phyloP scores from a whole-genome alignment of 2,329 filamentous ascomycete species.

The Lasiodiplodia theobromae region DNA sequence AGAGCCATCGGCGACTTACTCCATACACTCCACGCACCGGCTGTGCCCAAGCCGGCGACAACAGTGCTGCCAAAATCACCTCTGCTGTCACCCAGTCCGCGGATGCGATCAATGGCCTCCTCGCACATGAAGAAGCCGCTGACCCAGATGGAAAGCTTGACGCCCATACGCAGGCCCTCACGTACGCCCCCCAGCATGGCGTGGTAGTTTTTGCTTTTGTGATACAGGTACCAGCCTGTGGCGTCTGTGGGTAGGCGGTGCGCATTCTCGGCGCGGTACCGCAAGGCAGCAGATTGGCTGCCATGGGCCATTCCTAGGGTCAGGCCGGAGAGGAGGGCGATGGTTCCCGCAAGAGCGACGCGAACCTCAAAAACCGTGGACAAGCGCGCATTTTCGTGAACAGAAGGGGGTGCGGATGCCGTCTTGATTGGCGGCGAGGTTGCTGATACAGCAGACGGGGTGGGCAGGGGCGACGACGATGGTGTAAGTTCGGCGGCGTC shows the following conservation, averaged over 20 bases:
- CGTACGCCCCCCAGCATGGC: slow-evolving; percentile 77
- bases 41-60: slow-evolving; percentile 81
- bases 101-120: slow-evolving; percentile 79
- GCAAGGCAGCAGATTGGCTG: slow-evolving; percentile 75
- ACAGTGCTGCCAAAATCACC: slow-evolving; percentile 80
- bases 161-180: slow-evolving; percentile 79
- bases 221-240: slow-evolving; percentile 96
- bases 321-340: slow-evolving; percentile 73
- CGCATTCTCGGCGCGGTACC: slow-evolving; percentile 94
- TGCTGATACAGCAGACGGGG: background rate
- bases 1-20: slow-evolving; percentile 61
- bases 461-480: background rate
- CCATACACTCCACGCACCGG: slow-evolving; percentile 85
- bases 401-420: background rate
- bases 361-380: slow-evolving; percentile 71
- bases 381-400: slow-evolving; percentile 46
- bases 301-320: slow-evolving; percentile 75
- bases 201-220: slow-evolving; percentile 97
- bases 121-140: slow-evolving; percentile 81
- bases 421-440: slow-evolving; percentile 1
- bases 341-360: slow-evolving; percentile 64
- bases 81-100: slow-evolving; percentile 44
- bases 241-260: slow-evolving; percentile 86
- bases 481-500: background rate
- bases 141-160: slow-evolving; percentile 74